Base-by-base conservation (phyloP, 176 grass and related monocot species). In the Chrysopogon serrulatus region DNA sequence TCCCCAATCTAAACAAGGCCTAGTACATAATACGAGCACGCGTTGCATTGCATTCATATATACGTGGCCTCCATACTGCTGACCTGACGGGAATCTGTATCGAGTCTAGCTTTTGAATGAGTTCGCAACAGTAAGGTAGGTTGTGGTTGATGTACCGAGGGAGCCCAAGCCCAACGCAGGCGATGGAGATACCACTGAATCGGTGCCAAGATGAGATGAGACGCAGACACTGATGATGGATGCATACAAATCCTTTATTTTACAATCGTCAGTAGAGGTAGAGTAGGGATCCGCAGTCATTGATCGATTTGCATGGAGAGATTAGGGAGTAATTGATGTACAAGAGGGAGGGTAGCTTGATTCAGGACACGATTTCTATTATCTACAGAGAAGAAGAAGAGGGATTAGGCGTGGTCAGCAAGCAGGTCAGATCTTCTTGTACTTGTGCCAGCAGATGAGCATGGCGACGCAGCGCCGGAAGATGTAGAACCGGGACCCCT, bases 361-460 rank as follows among this genome's bases (percentile, higher is more conserved):
- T 8, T 17, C n/a, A 71, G 40, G 39, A 44, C 23, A 71, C 23
- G 9, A 31, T 47, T 73, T 47, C 14, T 16, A 43, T n/a, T 71
- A n/a, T n/a, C n/a, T n/a, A 40, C 36, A 32, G 5, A 39, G 5
- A 65, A 30, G 35, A 41, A 18, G n/a, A n/a, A n/a, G n/a, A n/a
- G n/a, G n/a, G n/a, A n/a, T n/a, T n/a, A n/a, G 16, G 19, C 10
- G 35, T 8, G 16, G 5, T 10, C 2, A 8, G 54, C 8, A 10
- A 8, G 54, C 8, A 10, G 7, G 8, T 89, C 67, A 86, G 64
- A 61, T 71, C n/a, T 84, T 86, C 24, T 73, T 85, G 81, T 89
- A 83, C 74, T 86, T 89, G 43, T 81, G 83, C 91, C 91, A 85
- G 71, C 88, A 88, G 40, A 93, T 54, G 48, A 90, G 81, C 91